phyloP scores from a whole-genome alignment of 2,329 filamentous ascomycete genomes.

The Aspergillus glaucus region DNA sequence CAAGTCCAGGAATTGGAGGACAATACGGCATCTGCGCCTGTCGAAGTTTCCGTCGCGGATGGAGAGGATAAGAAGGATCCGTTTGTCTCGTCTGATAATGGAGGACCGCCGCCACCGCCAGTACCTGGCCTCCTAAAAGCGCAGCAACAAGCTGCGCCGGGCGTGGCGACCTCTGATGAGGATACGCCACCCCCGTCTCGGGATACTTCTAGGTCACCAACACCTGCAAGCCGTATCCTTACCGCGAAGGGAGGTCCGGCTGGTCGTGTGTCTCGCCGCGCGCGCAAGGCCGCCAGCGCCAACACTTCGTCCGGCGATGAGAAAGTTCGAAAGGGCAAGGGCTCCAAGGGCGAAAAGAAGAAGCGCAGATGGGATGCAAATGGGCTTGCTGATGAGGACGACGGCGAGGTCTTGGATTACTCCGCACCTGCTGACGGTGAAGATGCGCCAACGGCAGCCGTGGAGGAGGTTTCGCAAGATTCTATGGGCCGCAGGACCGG shows the following conservation, averaged over 20 bases:
- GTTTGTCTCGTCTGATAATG: slow-evolving; percentile 44
- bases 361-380: slow-evolving; percentile 90
- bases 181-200: slow-evolving; percentile 65
- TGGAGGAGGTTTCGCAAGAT: slow-evolving; percentile 70
- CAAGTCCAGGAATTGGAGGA: slow-evolving; percentile 69
- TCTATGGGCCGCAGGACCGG: slow-evolving; percentile 79
- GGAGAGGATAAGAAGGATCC: slow-evolving; percentile 43
- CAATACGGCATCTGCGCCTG: slow-evolving; percentile 30
- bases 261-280: slow-evolving; percentile 71
- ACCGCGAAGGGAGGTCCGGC: slow-evolving; percentile 69
- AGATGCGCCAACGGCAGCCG: slow-evolving; percentile 48
- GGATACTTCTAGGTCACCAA: slow-evolving; percentile 70
- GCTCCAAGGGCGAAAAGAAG: slow-evolving; percentile 61
- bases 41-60: slow-evolving; percentile 40
- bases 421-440: slow-evolving; percentile 60
- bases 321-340: slow-evolving; percentile 52
- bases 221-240: slow-evolving; percentile 64
- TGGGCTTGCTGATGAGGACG: slow-evolving; percentile 76
- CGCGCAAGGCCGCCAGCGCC: slow-evolving; percentile 59
- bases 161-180: slow-evolving; percentile 53
- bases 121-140: slow-evolving; percentile 43
- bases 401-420: slow-evolving; percentile 79
- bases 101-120: slow-evolving; percentile 46
- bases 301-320: slow-evolving; percentile 77
- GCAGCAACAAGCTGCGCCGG: slow-evolving; percentile 40